Evolutionary conservation across 192 early-diverging fungal genomes (phyloP).

Genomic region (Phycomyces blakesleeanus): DNA sequence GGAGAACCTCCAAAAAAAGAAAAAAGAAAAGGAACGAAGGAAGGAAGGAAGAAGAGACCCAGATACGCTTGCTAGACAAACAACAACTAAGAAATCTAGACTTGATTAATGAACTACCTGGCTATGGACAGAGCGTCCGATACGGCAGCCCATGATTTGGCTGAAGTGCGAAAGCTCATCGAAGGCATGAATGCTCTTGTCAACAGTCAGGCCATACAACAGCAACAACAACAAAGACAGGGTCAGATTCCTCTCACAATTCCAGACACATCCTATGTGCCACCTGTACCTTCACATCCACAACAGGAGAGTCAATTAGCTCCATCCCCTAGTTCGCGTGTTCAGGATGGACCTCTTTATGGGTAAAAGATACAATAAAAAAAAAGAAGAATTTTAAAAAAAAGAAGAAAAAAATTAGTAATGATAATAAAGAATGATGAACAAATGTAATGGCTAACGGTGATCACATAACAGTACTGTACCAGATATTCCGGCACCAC

Average conservation of each 20-base stretch:
- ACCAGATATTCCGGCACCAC: background rate
- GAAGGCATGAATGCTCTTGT: slow-evolving; percentile 36
- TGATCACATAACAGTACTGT: background rate
- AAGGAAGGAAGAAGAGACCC: no score
- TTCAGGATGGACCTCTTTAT: background rate
- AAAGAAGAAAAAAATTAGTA: no score
- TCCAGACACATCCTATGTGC: slow-evolving; percentile 15
- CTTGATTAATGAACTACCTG: slow-evolving; percentile 8
- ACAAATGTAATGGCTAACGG: no score
- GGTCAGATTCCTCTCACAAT: background rate
- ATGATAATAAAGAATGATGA: no score
- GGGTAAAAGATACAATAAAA: background rate
- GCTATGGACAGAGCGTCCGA: slow-evolving; percentile 21
- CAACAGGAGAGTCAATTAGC: slow-evolving; percentile 2
- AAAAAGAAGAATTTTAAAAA: no score
- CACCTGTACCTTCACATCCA: slow-evolving; percentile 4
- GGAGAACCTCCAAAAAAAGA: no score
- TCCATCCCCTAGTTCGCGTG: slow-evolving; percentile 3
- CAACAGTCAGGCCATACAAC: slow-evolving; percentile 22
- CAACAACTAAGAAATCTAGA: no score
- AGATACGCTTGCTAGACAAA: no score
- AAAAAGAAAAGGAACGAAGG: no score
- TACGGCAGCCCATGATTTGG: slow-evolving; percentile 31
- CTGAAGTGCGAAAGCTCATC: slow-evolving; percentile 37
- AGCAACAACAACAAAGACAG: slow-evolving; percentile 22